Evolutionary conservation across 2,329 filamentous ascomycete genomes (phyloP).

Genomic region (Nannizziopsis arthrosporioides): DNA sequence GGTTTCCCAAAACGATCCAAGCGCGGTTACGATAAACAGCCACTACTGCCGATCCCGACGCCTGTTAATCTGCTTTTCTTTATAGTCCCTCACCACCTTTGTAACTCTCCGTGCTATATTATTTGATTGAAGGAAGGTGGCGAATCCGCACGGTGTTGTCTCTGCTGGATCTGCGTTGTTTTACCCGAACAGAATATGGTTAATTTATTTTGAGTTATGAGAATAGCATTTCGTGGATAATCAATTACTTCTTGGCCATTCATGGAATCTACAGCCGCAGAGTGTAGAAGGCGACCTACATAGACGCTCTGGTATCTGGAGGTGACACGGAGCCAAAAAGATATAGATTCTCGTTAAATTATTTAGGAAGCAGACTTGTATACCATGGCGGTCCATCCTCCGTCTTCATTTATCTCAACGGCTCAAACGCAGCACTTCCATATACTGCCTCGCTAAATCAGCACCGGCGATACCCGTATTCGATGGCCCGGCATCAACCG

Average conservation of each 20-base stretch:
- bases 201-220: conserved; percentile 4
- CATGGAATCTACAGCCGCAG: no score
- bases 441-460: conserved; percentile 36
- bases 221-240: conserved; percentile 9
- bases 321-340: no score
- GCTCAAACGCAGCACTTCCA: conserved; percentile 36
- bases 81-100: no score
- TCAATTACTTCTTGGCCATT: not conserved
- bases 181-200: not conserved
- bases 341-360: no score
- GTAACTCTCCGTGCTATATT: no score
- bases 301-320: no score
- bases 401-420: conserved; percentile 18
- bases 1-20: not conserved
- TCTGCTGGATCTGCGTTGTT: conserved; percentile 1
- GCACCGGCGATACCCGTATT: conserved; percentile 23
- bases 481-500: conserved; percentile 12
- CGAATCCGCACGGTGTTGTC: not conserved
- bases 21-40: no score
- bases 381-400: no score
- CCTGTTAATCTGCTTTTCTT: no score
- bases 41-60: not conserved
- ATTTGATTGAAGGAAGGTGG: conserved; percentile 1
- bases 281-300: no score
- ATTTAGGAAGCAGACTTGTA: not conserved